Evolutionary conservation across 2,329 filamentous ascomycete species (phyloP), one percentile per base, ranked within the genome.

Genomic region (Chalaropsis ovoidea): DNA sequence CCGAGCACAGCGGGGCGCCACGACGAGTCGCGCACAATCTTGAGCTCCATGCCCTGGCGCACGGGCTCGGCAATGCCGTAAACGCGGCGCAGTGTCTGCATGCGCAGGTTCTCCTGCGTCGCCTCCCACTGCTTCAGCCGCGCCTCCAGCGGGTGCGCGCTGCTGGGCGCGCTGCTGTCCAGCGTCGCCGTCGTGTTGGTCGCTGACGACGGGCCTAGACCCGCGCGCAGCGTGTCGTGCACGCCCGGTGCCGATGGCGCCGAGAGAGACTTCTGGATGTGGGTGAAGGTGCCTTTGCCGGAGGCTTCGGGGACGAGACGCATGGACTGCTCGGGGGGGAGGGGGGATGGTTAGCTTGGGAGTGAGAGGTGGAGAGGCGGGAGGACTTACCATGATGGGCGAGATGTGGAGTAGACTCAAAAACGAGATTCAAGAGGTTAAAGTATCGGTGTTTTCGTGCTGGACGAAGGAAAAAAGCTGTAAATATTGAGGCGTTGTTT

Each of bases 21-120:
- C 76, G 89, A 86, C 69, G 90, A 87, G 68, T 87, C 85, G 68
- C 84, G 79, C 19, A 89, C 86, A 74, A 95, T 93, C 83, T 90
- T 89, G 75, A 96, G 81, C 80, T 99, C 94, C 94, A 99, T 96
- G 68, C 87, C 89, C 65, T 93, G 85, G 66, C 91, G 86, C 72
- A 97, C 86, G 2, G 94, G 94, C 82, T 97, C 94, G 31, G 89
- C 90, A 72, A 96, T 87, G 70, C 94, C 94, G 76, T 91, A 97
- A 60, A 90, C 86, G 70, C 90, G 88, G 69, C 90, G 86, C 72
- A 97, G 83, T 63, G 86, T 82, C 78, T 92, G 86, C 89, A 96
- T 94, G 77, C 95, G 94, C 74, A 96, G 77, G 42, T 80, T 76
- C 72, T 96, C 88, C 78, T 96, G 93, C 52, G 92, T 96, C 67